These are phyloP conservation scores for Coemansia sp. DNA, from an alignment of 192 early-diverging fungal genomes.

Conservation along the genomic window DNA sequence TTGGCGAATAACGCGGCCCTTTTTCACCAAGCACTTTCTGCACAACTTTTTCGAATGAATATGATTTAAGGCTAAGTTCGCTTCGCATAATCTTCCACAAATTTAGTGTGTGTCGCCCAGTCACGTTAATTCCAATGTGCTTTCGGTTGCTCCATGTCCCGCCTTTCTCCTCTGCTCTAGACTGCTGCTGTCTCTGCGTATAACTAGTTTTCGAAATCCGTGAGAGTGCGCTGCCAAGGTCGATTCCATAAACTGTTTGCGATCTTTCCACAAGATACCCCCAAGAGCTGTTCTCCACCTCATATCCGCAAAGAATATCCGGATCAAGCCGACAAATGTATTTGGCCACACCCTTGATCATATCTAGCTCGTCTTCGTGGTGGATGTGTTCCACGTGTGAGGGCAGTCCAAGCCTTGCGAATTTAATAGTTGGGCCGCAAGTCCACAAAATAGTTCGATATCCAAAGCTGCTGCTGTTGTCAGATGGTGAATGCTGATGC, in stretches of 20 bases:
- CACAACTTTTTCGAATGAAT: constrained; percentile 76
- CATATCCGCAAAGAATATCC: constrained; percentile 87
- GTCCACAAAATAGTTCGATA: constrained; percentile 25
- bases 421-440: constrained; percentile 9
- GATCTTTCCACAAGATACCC: constrained; percentile 80
- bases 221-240: constrained; percentile 55
- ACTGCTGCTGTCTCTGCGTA: not conserved
- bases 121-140: constrained; percentile 63
- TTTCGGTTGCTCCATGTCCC: constrained; percentile 65
- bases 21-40: constrained; percentile 73
- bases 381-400: constrained; percentile 29
- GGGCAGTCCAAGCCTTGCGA: constrained; percentile 21
- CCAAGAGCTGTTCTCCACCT: constrained; percentile 86
- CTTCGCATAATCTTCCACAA: constrained; percentile 84
- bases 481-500: not conserved
- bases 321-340: constrained; percentile 71
- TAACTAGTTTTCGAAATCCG: constrained; percentile 34
- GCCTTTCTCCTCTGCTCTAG: constrained; percentile 1
- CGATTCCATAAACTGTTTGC: constrained; percentile 37
- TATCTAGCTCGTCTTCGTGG: constrained; percentile 58
- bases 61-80: constrained; percentile 76
- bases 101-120: constrained; percentile 84
- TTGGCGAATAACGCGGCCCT: constrained; percentile 65
- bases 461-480: not conserved
- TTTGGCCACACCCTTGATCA: constrained; percentile 62